Base-by-base conservation (phyloP, 257 asterid genomes). In the Penstemon eatonii region DNA sequence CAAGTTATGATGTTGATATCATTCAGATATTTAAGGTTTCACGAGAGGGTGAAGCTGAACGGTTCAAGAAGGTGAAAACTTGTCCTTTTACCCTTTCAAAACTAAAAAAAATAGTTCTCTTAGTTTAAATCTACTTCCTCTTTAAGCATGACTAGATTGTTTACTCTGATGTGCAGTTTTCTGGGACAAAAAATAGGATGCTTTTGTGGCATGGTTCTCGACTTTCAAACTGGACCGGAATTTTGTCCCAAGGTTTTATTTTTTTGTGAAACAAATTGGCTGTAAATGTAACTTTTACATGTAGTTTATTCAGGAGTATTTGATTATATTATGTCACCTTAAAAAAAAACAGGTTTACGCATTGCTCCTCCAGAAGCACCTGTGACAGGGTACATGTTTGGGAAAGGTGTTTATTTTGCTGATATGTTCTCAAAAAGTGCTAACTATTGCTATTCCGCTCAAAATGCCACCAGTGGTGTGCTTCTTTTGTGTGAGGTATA, bases 281-380 rank as follows among this genome's bases (percentile, higher is more conserved):
- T 40, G 62, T 64, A 62, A 57, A 50, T 66, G 44, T 65, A 50
- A 61, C 52, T 19, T 60, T 56, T 0, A 4, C 50, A 51, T 60
- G 39, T 3, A 41, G 58, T 19, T 62, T 74, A 42, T 4, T 54
- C 11, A 33, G 60, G 66, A 51, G 33, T 63, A 58, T 60, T 9
- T 74, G 58, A 53, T 69, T 67, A 36, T 63, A 60, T 57, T 60
- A 33, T 43, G 52, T 70, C 60, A 8, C 60, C 66, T 61, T 3
- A 13, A 63, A 77, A 76, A 67, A 73, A 33, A 57, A 47, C 83
- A 92, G 97, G 98, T 78, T 74, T 92, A 77, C 91, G 95, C 69
- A 88, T 92, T 78, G 96, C 98, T 86, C 98, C 98, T 72, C 97
- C 98, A 6, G 98, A 92, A 83, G 97, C 97, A 56, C 98, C 98